A percentile compares a stretch with the other conserved stretches of the same genome.
Evolutionary conservation across 2,329 filamentous ascomycete species (phyloP).

Genomic region (Diaporthe sp.): DNA sequence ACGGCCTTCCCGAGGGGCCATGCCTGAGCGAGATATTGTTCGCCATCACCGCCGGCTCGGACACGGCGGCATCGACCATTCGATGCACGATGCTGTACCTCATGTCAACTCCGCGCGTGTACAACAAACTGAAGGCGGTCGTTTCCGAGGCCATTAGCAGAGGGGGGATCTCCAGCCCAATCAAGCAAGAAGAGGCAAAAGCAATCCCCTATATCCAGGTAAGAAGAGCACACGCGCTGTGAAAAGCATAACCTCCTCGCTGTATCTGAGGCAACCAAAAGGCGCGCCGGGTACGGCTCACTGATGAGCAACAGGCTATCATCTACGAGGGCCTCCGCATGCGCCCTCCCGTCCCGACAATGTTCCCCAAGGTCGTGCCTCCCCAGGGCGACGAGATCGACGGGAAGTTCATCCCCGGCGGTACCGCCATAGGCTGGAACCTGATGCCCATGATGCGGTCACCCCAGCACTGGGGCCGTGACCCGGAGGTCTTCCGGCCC

Average conservation of each 20-base stretch:
- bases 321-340: conserved; percentile 35
- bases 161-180: not conserved
- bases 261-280: not conserved
- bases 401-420: conserved; percentile 49
- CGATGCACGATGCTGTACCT: conserved; percentile 52
- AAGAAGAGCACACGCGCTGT: not conserved
- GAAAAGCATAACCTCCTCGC: not conserved
- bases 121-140: conserved; percentile 37
- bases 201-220: conserved; percentile 32
- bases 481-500: conserved; percentile 71
- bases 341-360: conserved; percentile 24
- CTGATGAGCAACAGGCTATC: conserved; percentile 13
- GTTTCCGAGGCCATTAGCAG: conserved; percentile 16
- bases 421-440: conserved; percentile 45
- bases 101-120: conserved; percentile 39
- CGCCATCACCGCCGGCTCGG: conserved; percentile 59
- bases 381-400: conserved; percentile 48
- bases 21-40: conserved; percentile 58
- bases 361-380: conserved; percentile 46
- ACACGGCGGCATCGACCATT: conserved; percentile 64
- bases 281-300: not conserved
- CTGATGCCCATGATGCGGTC: conserved; percentile 38
- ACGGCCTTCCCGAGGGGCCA: conserved; percentile 48
- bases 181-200: conserved; percentile 33
- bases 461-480: conserved; percentile 54